Evolutionary conservation across 2,329 filamentous ascomycete species (phyloP), one percentile per base, ranked within the genome.

Genomic region (Eurotiales sp.): DNA sequence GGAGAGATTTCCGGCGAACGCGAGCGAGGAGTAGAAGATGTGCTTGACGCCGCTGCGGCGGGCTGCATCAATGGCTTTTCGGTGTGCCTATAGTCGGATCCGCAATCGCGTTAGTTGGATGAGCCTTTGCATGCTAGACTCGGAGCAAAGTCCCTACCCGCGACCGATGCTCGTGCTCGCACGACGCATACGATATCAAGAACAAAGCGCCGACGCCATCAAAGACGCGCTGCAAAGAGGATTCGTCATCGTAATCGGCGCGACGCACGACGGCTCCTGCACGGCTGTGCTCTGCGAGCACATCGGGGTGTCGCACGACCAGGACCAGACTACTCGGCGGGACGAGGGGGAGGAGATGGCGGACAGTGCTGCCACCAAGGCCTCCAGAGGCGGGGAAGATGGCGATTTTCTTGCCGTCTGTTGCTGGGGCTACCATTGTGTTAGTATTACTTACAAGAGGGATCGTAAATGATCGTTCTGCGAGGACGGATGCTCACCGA

Each of bases 21-120:
- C 80, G 2, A 84, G 73, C 10, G 79, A 82, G 7, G 78, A 77
- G 67, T 84, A 84, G 63, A 79, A 77, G n/a, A 84, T 72, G 56
- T 79, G 74, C 46, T 66, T 65, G 2, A 84, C 77, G 17, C 77
- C 77, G 0, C 72, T 76, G 7, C 63, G 62, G n/a, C 69, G 67
- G 1, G 81, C 81, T 2, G 77, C 77, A 49, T 79, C 72, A 36
- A 84, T 75, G 15, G 79, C 80, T 3, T 67, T 61, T 44, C 58
- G 59, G 54, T 80, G 76, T 48, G 69, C 72, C 50, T 64, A 61
- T n/a, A n/a, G n/a, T n/a, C n/a, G 40, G 21, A 14, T 40, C 4
- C 17, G 42, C 4, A 30, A 64, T 61, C 8, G n/a, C n/a, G n/a
- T n/a, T n/a, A n/a, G n/a, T n/a, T n/a, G n/a, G 63, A 47, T 42